Evolutionary conservation across 2,329 filamentous ascomycete species (phyloP), one percentile per base, ranked within the genome.

Genomic region (Cladosporium sp.): DNA sequence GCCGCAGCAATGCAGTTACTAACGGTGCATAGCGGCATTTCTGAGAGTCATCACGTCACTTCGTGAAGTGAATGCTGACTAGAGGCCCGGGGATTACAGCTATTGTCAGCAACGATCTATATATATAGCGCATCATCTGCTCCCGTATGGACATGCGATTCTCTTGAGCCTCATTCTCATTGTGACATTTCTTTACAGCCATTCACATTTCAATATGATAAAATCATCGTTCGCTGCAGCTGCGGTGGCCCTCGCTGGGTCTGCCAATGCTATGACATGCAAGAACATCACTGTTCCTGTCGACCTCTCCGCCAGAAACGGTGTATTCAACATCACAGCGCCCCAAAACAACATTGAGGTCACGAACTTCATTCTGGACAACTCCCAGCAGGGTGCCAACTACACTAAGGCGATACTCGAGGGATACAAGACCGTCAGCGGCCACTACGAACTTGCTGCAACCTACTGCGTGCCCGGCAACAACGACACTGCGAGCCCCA

Each of bases 401-500:
- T 82, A 77, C 65, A 76, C 78, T 0, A 70, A 73, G 1, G 66
- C 72, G 9, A 64, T 79, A 2, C 69, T 83, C 2, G 68, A 70
- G n/a, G 81, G 80, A 75, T 83, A 82, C 64, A 66, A 74, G 28
- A 82, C 78, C 0, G 71, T 85, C 15, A 68, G 73, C 1, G 83
- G 82, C 34, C 75, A 72, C 22, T 88, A 86, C 72, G 69, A 81
- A 4, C 81, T 88, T 50, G 81, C 78, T 4, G 80, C 83, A 0
- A 84, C 82, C 9, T 86, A 86, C 74, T 89, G 86, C 71, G 72
- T 77, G 55, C 85, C 86, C 0, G 47, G 55, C 17, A 28, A 45
- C 4, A 42, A 54, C 15, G 5, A 43, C 30, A 45, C 17, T 25
- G 59, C 60, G 3, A 55, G 60, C 14, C 63, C 77, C 11, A 69